Conservation (phyloP, 495 filamentous ascomycete species). For the Penicillium desertorum region DNA sequence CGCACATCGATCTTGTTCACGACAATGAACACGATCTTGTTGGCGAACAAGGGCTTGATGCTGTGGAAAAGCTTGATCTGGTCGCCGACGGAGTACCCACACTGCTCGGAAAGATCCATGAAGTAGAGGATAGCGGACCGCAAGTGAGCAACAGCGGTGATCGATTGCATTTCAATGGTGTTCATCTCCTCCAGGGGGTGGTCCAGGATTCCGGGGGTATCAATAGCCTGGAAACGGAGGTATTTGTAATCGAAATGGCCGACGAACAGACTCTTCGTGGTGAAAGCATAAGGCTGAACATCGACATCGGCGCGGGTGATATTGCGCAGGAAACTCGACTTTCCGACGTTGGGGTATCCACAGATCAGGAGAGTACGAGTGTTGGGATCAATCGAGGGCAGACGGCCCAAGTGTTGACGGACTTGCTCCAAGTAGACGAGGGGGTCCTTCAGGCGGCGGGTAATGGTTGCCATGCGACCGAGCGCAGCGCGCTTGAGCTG, state of each 20-base stretch:
- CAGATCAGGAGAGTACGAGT: conserved; percentile 93
- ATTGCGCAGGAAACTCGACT: conserved; percentile 88
- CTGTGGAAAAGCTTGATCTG: conserved; percentile 92
- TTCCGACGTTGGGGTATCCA: conserved; percentile 97
- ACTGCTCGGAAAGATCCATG: conserved; percentile 97
- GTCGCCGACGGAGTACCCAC: conserved; percentile 87
- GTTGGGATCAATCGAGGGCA: conserved; percentile 96
- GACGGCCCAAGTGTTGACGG: conserved; percentile 92
- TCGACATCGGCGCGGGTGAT: conserved; percentile 96
- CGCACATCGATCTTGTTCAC: conserved; percentile 97
- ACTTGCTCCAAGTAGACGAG: conserved; percentile 96
- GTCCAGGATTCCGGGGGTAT: conserved; percentile 91
- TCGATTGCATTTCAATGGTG: conserved; percentile 98
- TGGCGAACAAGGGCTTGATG: conserved; percentile 94
- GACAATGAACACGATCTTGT: conserved; percentile 94
- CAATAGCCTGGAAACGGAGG: conserved; percentile 86
- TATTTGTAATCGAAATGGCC: conserved; percentile 99
- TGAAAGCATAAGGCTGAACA: conserved; percentile 98
- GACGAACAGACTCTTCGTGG: conserved; percentile 95
- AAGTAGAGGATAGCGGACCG: conserved; percentile 94
- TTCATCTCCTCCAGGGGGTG: conserved; percentile 99
- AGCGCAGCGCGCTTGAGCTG: conserved; percentile 86
- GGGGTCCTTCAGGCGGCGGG: conserved; percentile 88
- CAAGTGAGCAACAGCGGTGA: conserved; percentile 95
- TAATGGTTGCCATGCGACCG: conserved; percentile 96